Percentiles rank a stretch among this genome's conserved stretches.
Conservation (phyloP, 2,329 filamentous ascomycete genomes). For the Thelonectria rubi region DNA sequence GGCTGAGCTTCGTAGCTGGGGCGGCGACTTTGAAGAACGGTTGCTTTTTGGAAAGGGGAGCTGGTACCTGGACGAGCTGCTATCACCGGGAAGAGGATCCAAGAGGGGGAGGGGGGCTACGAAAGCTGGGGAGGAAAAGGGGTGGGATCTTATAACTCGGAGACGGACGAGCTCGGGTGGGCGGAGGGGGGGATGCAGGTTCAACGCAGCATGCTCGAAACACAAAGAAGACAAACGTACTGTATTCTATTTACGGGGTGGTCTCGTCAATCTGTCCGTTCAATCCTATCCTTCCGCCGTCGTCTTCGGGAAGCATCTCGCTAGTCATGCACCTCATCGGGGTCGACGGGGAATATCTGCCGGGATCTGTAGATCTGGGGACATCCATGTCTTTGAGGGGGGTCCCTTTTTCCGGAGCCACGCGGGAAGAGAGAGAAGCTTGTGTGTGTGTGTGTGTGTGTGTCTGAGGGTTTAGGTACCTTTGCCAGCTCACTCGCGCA, state of each 20-base stretch:
- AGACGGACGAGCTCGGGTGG: slow-evolving; percentile 1
- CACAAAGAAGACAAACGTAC: background rate
- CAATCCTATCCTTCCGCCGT: no score
- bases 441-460: no score
- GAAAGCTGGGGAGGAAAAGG: background rate
- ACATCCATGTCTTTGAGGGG: slow-evolving; percentile 16
- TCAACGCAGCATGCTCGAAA: background rate
- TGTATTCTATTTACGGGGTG: slow-evolving; percentile 15
- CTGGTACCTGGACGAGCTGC: background rate
- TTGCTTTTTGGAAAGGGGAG: no score
- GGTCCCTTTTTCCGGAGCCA: background rate
- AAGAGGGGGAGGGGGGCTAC: background rate
- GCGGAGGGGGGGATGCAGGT: slow-evolving; percentile 11
- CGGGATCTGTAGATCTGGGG: slow-evolving; percentile 17
- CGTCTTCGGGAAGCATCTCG: slow-evolving; percentile 10
- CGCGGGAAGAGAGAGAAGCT: no score
- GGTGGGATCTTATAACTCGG: background rate
- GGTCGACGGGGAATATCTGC: slow-evolving; percentile 17
- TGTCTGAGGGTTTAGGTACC: background rate
- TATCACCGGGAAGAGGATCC: background rate
- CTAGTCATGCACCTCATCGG: slow-evolving; percentile 23
- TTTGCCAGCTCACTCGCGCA: no score
- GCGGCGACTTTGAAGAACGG: no score
- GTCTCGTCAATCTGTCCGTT: no score
- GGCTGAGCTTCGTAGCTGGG: no score